Evolutionary conservation across 768 basidiomycete genomes (phyloP).

Genomic region (Amanita phalloides): DNA sequence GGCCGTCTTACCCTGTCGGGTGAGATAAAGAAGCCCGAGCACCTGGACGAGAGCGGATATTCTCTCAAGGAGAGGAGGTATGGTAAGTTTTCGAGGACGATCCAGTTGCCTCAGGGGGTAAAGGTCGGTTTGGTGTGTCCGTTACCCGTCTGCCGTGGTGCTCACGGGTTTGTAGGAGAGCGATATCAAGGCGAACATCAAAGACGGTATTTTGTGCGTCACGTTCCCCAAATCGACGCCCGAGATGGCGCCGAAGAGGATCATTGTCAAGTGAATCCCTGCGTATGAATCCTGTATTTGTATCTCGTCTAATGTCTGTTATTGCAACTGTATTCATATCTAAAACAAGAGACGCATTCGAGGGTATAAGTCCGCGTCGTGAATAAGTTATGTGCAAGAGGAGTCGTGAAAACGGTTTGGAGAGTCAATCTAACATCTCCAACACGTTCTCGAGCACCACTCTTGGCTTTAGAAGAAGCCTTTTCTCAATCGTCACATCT

Average conservation of each 20-base stretch:
- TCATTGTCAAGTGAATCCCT: not conserved
- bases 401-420: too few relatives aligned
- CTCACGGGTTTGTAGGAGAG: not conserved
- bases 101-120: slow-evolving; percentile 42
- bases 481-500: slow-evolving; percentile 40
- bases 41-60: slow-evolving; percentile 25
- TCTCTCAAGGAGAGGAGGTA: slow-evolving; percentile 38
- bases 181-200: slow-evolving; percentile 1
- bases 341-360: not conserved
- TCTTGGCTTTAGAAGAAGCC: slow-evolving; percentile 59
- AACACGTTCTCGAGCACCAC: slow-evolving; percentile 66
- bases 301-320: not conserved
- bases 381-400: too few relatives aligned
- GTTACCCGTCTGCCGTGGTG: not conserved
- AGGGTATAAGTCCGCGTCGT: too few relatives aligned
- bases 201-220: slow-evolving; percentile 4
- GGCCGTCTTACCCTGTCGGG: slow-evolving; percentile 41
- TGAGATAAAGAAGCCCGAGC: slow-evolving; percentile 23
- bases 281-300: too few relatives aligned
- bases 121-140: slow-evolving; percentile 28
- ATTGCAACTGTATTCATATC: not conserved
- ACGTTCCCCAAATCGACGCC: slow-evolving; percentile 6
- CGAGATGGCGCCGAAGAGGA: slow-evolving; percentile 6
- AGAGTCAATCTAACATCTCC: slow-evolving; percentile 24
- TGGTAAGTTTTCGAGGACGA: slow-evolving; percentile 32